Base-by-base conservation (phyloP, 305 asterid genomes). In the Ajuga reptans region DNA sequence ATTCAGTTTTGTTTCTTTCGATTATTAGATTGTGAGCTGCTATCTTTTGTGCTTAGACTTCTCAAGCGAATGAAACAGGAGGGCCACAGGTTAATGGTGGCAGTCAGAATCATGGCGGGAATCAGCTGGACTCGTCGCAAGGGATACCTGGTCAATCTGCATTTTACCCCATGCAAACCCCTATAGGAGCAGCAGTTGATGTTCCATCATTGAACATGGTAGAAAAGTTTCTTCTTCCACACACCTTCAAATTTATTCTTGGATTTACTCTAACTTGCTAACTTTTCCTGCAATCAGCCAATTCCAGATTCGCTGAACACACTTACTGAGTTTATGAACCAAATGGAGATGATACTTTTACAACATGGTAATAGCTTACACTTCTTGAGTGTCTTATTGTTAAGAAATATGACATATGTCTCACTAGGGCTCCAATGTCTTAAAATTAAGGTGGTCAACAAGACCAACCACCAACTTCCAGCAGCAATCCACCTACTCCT, bases 301-400 rank as follows among this genome's bases (percentile, higher is more conserved):
- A 87, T 92, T 77, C 95, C 92, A 11, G 89, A 92, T 80, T 87
- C 97, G 9, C 70, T 92, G 80, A 77, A 72, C 87, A 90, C 98
- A 1, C 86, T 92, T 51, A 68, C 71, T 29, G 95, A 85, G 82
- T 92, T 87, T 72, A 89, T 92, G 73, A 86, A 83, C 75, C 88
- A 73, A 69, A 83, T 92, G 97, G 96, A 89, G 80, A 71, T 54
- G 36, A 86, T 83, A 47, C 79, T 92, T 60, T 83, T 87, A 43
- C 89, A 73, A 81, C 84, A 78, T 75, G 98, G 98, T 90, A 77
- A 68, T 65, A 12, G 18, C 53, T 50, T 68, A 18, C 49, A 41
- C 42, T 60, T 66, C 39, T 67, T 64, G 53, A 12, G 69, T 68
- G 12, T 74, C 50, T 49, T 62, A 34, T 57, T 55, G 15, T 60